Evolutionary conservation across 1,139 yeast genomes (phyloP).

Genomic region (Protomyces inundatus): DNA sequence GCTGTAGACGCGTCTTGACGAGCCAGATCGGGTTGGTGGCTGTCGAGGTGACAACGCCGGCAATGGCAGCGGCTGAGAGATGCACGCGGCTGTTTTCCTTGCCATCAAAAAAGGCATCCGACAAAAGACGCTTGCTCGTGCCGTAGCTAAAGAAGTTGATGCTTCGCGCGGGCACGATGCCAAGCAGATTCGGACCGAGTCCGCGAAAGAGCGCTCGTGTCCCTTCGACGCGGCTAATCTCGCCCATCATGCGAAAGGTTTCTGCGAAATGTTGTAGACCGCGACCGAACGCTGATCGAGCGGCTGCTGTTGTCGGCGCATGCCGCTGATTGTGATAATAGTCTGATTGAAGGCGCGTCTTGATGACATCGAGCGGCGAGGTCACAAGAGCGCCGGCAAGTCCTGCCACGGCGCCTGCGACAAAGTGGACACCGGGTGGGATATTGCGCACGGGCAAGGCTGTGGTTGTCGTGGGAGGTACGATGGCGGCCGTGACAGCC

Average conservation of each 20-base stretch:
- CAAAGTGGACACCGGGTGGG: neutral
- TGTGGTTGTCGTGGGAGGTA: neutral
- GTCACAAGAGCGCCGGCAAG: constrained; percentile 95
- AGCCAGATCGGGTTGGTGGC: constrained; percentile 99
- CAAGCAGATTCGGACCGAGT: constrained; percentile 90
- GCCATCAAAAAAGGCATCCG: constrained; percentile 61
- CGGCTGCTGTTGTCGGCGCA: constrained; percentile 36
- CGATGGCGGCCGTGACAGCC: neutral
- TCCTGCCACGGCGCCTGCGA: constrained; percentile 59
- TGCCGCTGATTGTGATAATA: constrained; percentile 48
- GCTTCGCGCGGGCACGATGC: constrained; percentile 97
- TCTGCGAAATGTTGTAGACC: constrained; percentile 69
- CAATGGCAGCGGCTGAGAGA: constrained; percentile 78
- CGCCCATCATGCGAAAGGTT: constrained; percentile 45
- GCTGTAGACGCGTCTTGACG: constrained; percentile 86
- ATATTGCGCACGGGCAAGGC: neutral
- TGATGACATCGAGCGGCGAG: constrained; percentile 93
- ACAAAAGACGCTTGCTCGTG: constrained; percentile 69
- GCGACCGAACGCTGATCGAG: constrained; percentile 37
- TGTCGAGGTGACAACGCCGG: constrained; percentile 92
- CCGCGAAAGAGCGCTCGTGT: constrained; percentile 84
- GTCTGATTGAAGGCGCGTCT: constrained; percentile 89
- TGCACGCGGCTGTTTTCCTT: constrained; percentile 82
- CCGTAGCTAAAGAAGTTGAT: constrained; percentile 96
- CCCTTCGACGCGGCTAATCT: constrained; percentile 73